Conservation (phyloP, 805 yeast genomes). For the Dipodascopsis tothii region DNA sequence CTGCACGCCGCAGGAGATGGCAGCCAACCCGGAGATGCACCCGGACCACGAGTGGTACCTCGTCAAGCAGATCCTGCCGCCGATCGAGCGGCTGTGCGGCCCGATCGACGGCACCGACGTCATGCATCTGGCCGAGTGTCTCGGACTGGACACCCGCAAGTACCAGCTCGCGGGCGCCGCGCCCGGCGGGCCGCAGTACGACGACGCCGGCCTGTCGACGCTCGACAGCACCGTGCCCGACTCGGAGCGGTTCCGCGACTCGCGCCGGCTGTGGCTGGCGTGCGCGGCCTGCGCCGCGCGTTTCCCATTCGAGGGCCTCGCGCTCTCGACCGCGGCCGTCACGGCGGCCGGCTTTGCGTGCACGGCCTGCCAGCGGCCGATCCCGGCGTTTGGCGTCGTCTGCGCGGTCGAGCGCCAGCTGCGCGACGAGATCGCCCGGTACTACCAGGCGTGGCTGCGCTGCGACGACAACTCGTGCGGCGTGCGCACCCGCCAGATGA, state of each 20-base stretch:
- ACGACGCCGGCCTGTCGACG: conserved; percentile 44
- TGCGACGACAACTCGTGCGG: conserved; percentile 87
- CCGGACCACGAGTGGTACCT: conserved; percentile 72
- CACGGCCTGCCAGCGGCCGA: conserved; percentile 45
- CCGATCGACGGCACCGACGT: conserved; percentile 81
- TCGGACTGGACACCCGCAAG: conserved; percentile 69
- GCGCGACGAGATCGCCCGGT: conserved; percentile 59
- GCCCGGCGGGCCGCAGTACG: conserved; percentile 22
- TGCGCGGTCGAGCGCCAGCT: conserved; percentile 70
- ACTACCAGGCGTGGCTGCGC: conserved; percentile 76
- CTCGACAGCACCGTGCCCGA: conserved; percentile 76
- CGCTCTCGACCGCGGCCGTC: conserved; percentile 43
- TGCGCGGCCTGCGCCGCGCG: conserved; percentile 54
- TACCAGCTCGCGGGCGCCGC: conserved; percentile 42
- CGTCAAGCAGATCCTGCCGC: conserved; percentile 83
- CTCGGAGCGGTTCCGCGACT: conserved; percentile 67
- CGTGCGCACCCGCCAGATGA: conserved; percentile 68
- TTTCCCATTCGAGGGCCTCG: conserved; percentile 70
- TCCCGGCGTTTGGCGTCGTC: conserved; percentile 51
- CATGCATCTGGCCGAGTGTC: conserved; percentile 62
- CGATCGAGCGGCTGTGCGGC: conserved; percentile 79
- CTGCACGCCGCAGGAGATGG: conserved; percentile 65
- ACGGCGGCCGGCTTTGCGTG: conserved; percentile 69
- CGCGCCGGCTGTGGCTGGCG: conserved; percentile 46
- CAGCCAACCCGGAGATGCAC: conserved; percentile 4